Evolutionary conservation across 73 alveolate genomes (phyloP).

Genomic region (Durusdinium trenchii): DNA sequence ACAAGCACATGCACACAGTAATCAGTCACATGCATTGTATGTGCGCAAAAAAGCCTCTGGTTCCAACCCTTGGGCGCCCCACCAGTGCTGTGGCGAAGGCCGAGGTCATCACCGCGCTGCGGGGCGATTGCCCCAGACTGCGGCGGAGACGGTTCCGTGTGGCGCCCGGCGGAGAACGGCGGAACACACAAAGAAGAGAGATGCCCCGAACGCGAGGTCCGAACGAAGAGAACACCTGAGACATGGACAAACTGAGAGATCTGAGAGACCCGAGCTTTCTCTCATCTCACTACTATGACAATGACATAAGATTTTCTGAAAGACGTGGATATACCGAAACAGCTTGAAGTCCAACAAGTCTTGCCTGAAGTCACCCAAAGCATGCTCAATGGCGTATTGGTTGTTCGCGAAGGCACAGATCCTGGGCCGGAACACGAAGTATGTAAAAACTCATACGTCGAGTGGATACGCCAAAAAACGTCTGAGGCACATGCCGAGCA

Average conservation of each 20-base stretch:
- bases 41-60: not conserved
- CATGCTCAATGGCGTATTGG: slow-evolving; percentile 85
- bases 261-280: no score
- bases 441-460: no score
- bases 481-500: no score
- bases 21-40: no score
- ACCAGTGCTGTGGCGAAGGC: slow-evolving; percentile 78
- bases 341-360: not conserved
- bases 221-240: no score
- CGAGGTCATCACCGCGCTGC: slow-evolving; percentile 74
- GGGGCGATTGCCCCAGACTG: slow-evolving; percentile 29
- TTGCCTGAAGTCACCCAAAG: slow-evolving; percentile 84
- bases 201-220: not conserved
- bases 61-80: not conserved
- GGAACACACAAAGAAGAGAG: not conserved
- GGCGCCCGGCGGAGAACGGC: not conserved
- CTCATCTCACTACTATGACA: no score
- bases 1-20: no score
- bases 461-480: no score
- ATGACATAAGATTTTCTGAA: no score
- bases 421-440: slow-evolving; percentile 11
- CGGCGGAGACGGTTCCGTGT: not conserved
- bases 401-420: slow-evolving; percentile 89
- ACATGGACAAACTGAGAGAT: no score
- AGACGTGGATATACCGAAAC: not conserved